These are phyloP conservation scores for Zoysia japonica DNA, from an alignment of 176 grass and related monocot genomes.

Conservation along the genomic window DNA sequence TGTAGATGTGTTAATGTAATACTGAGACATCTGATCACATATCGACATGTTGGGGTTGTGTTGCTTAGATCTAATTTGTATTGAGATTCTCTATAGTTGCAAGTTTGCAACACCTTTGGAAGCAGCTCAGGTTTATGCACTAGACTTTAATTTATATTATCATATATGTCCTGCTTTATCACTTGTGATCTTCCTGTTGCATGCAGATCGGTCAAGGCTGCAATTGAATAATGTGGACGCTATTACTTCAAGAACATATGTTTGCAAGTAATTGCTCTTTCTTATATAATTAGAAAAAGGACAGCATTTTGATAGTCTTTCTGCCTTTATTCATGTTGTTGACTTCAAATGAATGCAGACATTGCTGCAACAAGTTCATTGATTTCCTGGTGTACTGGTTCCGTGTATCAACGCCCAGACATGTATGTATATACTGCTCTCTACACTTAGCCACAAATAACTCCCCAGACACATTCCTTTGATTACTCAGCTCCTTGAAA, in stretches of 20 bases:
- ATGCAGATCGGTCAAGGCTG: constrained; percentile 77
- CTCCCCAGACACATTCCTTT: constrained; percentile 2
- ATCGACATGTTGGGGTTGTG: not conserved
- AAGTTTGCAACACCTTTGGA: not conserved
- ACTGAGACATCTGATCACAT: not conserved
- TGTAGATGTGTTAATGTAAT: not conserved
- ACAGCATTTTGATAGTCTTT: constrained; percentile 29
- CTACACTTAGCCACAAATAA: not conserved
- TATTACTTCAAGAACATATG: constrained; percentile 64
- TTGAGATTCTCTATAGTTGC: not conserved
- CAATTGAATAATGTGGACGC: constrained; percentile 61
- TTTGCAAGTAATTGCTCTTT: constrained; percentile 79
- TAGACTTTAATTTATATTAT: constrained; percentile 3
- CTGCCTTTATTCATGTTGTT: constrained; percentile 27
- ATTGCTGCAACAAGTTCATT: constrained; percentile 74
- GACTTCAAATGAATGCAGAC: constrained; percentile 69
- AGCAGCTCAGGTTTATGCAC: constrained; percentile 21
- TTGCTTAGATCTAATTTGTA: not conserved
- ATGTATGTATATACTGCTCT: constrained; percentile 51
- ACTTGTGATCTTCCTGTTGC: constrained; percentile 33
- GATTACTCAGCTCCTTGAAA: not conserved
- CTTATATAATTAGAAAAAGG: constrained; percentile 7
- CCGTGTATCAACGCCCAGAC: constrained; percentile 56
- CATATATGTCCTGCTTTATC: not conserved
- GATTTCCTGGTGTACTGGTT: constrained; percentile 92